Conservation (phyloP, 768 basidiomycete genomes). For the Tricholoma hemisulphureum region DNA sequence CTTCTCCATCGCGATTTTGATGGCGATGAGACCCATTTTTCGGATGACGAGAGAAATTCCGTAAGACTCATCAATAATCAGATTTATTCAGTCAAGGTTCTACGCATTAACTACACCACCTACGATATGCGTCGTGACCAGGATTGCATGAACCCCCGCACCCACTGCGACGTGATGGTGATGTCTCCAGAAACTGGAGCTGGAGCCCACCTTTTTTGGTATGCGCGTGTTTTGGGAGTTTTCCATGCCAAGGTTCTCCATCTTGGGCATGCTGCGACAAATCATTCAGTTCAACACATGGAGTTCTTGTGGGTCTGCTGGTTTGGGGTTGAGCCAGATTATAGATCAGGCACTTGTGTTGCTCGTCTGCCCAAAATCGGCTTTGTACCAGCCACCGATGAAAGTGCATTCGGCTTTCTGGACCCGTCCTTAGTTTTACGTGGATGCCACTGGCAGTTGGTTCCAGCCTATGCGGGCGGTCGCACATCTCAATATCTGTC, state of each 20-base stretch:
- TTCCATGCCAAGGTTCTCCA: too few species aligned
- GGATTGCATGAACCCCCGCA: too few species aligned
- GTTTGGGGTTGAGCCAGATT: conserved; percentile 27
- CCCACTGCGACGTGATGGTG: conserved; percentile 35
- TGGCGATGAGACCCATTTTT: not conserved
- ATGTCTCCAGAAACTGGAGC: conserved; percentile 14
- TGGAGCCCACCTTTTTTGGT: conserved; percentile 4
- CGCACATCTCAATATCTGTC: conserved; percentile 14
- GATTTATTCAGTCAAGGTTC: too few species aligned
- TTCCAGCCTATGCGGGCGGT: conserved; percentile 28
- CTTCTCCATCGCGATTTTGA: not conserved
- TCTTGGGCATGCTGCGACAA: not conserved
- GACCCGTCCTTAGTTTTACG: too few species aligned
- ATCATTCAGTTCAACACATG: conserved; percentile 11
- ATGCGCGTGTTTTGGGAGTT: too few species aligned
- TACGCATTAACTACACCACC: too few species aligned
- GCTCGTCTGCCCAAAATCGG: conserved; percentile 25
- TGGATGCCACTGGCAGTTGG: conserved; percentile 28
- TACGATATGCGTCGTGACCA: too few species aligned
- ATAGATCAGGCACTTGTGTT: conserved; percentile 11
- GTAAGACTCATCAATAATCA: conserved; percentile 41
- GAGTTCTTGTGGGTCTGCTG: conserved; percentile 41
- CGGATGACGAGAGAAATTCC: not conserved
- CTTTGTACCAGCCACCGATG: conserved; percentile 23
- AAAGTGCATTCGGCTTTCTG: conserved; percentile 31